Evolutionary conservation across 176 grass and related monocot genomes (phyloP), one percentile per base, ranked within the genome.

Genomic region (Eremochloa ophiuroides): DNA sequence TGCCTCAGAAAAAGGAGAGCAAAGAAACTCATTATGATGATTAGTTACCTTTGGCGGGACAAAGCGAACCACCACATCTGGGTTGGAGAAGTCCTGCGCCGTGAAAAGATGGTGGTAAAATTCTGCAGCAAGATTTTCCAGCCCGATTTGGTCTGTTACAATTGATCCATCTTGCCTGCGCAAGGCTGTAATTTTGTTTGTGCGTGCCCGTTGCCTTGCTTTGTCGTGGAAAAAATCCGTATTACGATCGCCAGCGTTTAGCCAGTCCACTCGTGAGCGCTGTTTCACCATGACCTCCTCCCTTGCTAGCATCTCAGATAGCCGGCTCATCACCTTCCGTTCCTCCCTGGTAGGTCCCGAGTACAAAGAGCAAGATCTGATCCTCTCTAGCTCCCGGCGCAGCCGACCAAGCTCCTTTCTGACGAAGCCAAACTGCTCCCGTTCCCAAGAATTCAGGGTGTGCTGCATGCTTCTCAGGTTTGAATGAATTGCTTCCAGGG

Each of bases 331-430:
- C 2, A 37, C 12, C 23, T 10, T 27, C 1, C 12, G 25, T 5
- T 62, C 60, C 14, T 62, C 60, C 0, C 60, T 15, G 0, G 12
- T 2, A 2, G 60, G 60, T 1, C 60, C 60, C 0, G 56, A 27
- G 9, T 2, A 3, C 0, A 59, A 2, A 0, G 25, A 29, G 3
- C 1, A 4, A 0, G 4, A 2, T 1, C 27, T 4, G 2, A 13
- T 0, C 10, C 2, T 0, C 59, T 62, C 59, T 0, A 37, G 35
- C 35, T 37, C 5, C 5, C 7, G 4, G 4, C 5, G 5, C 4
- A 62, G 13, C 0, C 27, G 26, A 30, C 13, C 1, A 2, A 62
- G 27, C 13, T 62, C 60, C 27, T 16, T 30, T 1, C 60, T 3
- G 60, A 62, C 60, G 0, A 13, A 62, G 2, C 60, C 60, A 30